These are phyloP conservation scores for Cyanidium caldarium DNA, from an alignment of 23 red algal species.

Conservation along the genomic window DNA sequence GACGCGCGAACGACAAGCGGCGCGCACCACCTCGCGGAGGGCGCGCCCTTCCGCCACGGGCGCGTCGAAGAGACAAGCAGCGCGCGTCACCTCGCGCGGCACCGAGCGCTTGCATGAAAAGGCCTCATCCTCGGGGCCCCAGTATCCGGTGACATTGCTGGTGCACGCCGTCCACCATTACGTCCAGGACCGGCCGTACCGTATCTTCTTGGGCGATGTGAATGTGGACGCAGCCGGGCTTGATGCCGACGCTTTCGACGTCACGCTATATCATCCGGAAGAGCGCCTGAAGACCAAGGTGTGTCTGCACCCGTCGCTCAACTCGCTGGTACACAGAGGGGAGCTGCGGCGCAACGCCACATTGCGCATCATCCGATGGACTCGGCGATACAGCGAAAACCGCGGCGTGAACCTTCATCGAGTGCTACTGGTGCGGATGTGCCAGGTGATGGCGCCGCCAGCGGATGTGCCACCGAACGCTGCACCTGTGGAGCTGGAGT, in stretches of 20 bases:
- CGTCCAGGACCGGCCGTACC: neutral
- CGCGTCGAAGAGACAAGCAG: too few relatives aligned
- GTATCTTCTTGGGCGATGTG: neutral
- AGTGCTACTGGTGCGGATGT: neutral
- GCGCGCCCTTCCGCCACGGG: too few relatives aligned
- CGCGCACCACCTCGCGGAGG: too few relatives aligned
- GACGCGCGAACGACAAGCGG: too few relatives aligned
- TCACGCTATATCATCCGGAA: neutral
- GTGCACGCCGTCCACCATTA: neutral
- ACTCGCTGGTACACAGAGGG: neutral
- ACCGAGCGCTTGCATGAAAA: too few relatives aligned
- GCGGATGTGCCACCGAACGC: neutral
- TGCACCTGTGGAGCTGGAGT: neutral
- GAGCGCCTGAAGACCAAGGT: neutral
- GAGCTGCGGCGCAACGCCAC: neutral
- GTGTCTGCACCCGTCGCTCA: neutral
- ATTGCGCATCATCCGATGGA: neutral
- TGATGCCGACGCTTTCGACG: neutral
- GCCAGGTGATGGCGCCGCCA: neutral
- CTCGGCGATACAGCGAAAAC: neutral
- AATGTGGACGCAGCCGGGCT: neutral
- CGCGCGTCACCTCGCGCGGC: too few relatives aligned
- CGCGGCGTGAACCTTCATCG: neutral
- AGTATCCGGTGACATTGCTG: too few relatives aligned
- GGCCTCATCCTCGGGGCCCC: too few relatives aligned